Evolutionary conservation across 768 basidiomycete species (phyloP), one percentile per base, ranked within the genome.

Genomic region (Austroboletus eburneus): DNA sequence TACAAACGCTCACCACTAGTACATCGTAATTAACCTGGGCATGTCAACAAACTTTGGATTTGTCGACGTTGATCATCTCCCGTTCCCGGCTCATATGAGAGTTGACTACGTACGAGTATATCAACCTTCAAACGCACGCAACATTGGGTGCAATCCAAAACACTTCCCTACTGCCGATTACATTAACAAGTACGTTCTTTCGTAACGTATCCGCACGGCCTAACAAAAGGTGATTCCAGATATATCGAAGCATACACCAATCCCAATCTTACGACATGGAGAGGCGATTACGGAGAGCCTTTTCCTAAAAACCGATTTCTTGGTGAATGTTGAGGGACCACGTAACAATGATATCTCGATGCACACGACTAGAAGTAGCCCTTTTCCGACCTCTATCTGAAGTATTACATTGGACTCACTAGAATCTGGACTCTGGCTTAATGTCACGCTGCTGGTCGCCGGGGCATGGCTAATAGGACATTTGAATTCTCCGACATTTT

Each of bases 181-280:
- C 60, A 91, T 91, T 50, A 70, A 80, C 27, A 62, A 67, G 79
- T 83, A 62, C 51, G 72, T 69, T 17, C 25, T 16, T 27, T 33
- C 20, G 23, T 38, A 21, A 17, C 2, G 27, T 2, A n/a, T 16
- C 20, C 30, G 25, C n/a, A 38, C 10, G 37, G 41, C 39, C 39
- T 42, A 20, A 51, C 20, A 29, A 16, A 1, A 27, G 10, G 16
- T 14, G 16, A 32, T 43, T 54, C 29, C 49, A 83, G 80, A 46
- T 79, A 86, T 58, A 64, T 73, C 17, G 79, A 83, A 46, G 83
- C 85, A 3, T 91, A 91, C 59, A 78, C 73, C 12, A 85, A 91
- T 56, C 69, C 83, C 5, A 66, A 68, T 40, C 57, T 72, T 16
- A 71, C 71, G 34, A 73, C 68, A 5, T 71, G 72, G 78, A 59